phyloP scores from a whole-genome alignment of 2,329 filamentous ascomycete genomes.

The Ophiosphaerella korrae region DNA sequence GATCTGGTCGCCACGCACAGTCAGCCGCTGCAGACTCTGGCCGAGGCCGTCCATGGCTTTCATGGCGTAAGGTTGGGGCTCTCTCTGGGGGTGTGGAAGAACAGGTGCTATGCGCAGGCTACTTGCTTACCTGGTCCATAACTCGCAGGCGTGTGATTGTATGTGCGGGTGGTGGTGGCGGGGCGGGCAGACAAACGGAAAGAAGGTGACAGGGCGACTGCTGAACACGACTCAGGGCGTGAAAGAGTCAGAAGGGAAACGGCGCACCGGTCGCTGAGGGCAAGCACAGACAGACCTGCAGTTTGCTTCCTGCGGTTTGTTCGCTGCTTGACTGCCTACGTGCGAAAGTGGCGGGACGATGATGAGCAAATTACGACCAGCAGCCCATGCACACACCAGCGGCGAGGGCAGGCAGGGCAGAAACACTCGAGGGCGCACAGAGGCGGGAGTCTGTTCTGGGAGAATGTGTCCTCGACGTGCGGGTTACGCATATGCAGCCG shows the following conservation, averaged over 20 bases:
- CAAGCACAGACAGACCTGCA: slow-evolving; percentile 6
- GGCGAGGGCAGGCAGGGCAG: slow-evolving; percentile 4
- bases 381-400: slow-evolving; percentile 5
- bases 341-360: slow-evolving; percentile 42
- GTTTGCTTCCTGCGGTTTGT: background rate
- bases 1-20: slow-evolving; percentile 49
- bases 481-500: background rate
- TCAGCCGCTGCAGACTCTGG: slow-evolving; percentile 15
- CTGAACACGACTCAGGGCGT: background rate
- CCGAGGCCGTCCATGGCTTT: slow-evolving; percentile 5
- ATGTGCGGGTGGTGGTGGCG: slow-evolving; percentile 19
- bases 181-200: slow-evolving; percentile 13
- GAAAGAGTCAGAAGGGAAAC: background rate
- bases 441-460: slow-evolving; percentile 3
- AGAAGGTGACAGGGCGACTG: slow-evolving; percentile 17
- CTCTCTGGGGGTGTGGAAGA: background rate
- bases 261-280: slow-evolving; percentile 28
- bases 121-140: slow-evolving; percentile 48
- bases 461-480: background rate
- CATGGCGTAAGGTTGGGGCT: background rate
- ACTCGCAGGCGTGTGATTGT: background rate
- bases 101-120: slow-evolving; percentile 8
- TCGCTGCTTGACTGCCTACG: slow-evolving; percentile 24
- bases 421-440: slow-evolving; percentile 8
- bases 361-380: slow-evolving; percentile 19